Evolutionary conservation across 495 filamentous ascomycete genomes (phyloP).

Genomic region (Apodospora peruviana): DNA sequence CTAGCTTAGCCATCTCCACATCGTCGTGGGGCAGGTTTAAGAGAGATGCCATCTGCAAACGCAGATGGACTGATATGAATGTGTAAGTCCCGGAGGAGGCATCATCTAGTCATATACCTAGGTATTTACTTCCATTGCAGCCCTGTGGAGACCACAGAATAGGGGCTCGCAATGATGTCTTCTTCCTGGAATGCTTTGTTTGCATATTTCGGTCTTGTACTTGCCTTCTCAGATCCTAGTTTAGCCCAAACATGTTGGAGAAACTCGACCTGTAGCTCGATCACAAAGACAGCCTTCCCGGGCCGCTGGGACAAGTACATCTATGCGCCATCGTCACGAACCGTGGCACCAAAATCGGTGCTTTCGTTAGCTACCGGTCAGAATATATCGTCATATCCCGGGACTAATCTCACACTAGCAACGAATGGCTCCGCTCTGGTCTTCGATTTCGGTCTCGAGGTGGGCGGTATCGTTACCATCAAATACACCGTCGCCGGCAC

Average conservation of each 20-base stretch:
- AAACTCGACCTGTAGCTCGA: conserved; percentile 50
- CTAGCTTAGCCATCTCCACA: neutral
- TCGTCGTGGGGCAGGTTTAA: neutral
- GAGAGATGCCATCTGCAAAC: neutral
- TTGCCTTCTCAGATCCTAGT: neutral
- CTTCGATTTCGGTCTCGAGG: conserved; percentile 55
- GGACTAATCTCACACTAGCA: conserved; percentile 28
- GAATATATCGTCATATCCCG: conserved; percentile 25
- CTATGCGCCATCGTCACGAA: conserved; percentile 51
- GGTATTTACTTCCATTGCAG: too few species aligned
- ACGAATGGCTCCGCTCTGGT: conserved; percentile 45
- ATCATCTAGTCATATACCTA: too few species aligned
- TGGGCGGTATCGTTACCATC: conserved; percentile 51
- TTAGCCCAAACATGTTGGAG: conserved; percentile 49
- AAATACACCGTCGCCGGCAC: conserved; percentile 32
- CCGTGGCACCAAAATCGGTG: conserved; percentile 43
- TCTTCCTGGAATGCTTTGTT: neutral
- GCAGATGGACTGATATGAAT: neutral
- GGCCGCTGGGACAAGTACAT: conserved; percentile 59
- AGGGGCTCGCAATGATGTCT: neutral
- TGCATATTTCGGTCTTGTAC: neutral
- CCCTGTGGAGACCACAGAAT: too few species aligned
- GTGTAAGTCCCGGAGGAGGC: neutral
- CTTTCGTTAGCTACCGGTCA: conserved; percentile 34
- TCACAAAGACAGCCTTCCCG: conserved; percentile 46